Evolutionary conservation across 768 basidiomycete species (phyloP), one percentile per base, ranked within the genome.

Genomic region (Hirschioporus abietinus): DNA sequence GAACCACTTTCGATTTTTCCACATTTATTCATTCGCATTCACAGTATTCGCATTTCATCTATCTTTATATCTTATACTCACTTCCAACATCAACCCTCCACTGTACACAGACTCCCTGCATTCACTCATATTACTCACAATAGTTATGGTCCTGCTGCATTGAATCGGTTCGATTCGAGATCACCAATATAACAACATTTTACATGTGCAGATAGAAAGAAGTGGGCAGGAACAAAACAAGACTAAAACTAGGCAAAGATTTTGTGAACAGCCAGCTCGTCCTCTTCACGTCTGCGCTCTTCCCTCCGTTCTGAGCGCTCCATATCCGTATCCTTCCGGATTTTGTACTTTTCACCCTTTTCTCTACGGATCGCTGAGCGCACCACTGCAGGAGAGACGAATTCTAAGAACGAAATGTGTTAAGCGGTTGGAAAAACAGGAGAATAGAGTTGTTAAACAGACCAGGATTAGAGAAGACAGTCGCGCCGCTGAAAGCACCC

Each of bases 401-500:
- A 99, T 83, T 97, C 97, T 96, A 76, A 35, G 67, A 66, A 59
- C 7, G 34, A 70, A 63, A 57, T 35, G 36, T n/a, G 52, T 59
- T 35, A 58, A 30, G 20, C 52, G 35, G 58, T 34, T 66, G 57
- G 64, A 64, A 65, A 7, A 12, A 10, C 12, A 52, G 42, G 42
- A 15, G 3, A 3, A 52, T 15, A 24, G 65, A 65, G 64, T 23
- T 23, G 9, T 15, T 34, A 23, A 1, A 76, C 85, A 68, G 71
- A 94, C 94, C 94, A 75, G 93, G 91, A 79, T 99, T 99, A 27
- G 95, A 95, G 76, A 89, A 99, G 25, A 99, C 90, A 1, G 95
- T 96, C 15, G 93, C 93, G 24, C 97, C 97, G 67, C 88, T 85
- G 79, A 99, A 99, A 1, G 95, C 94, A 10, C 97, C 97, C 76